Evolutionary conservation across 2,329 filamentous ascomycete genomes (phyloP).

Genomic region (Xylariaceae sp.): DNA sequence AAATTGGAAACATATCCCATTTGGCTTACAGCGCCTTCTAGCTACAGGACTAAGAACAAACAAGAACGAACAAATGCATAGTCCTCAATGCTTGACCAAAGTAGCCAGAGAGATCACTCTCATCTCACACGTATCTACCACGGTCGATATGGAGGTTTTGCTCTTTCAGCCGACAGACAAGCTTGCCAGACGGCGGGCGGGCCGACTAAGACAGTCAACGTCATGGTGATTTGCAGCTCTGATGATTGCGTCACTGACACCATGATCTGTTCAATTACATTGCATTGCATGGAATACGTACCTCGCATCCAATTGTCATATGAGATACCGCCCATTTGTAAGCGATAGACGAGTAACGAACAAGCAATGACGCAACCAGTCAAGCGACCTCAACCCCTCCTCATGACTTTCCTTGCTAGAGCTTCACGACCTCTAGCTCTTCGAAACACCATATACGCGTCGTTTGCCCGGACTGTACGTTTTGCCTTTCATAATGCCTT

Average conservation of each 20-base stretch:
- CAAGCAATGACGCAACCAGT: no score
- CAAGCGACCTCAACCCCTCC: slow-evolving; percentile 3
- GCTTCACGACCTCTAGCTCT: slow-evolving; percentile 32
- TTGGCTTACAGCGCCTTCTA: no score
- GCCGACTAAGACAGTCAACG: slow-evolving; percentile 14
- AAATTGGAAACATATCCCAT: no score
- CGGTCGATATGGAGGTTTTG: no score
- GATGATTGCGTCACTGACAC: background rate
- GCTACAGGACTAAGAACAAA: no score
- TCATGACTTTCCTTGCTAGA: slow-evolving; percentile 42
- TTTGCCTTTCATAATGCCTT: background rate
- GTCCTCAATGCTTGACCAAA: no score
- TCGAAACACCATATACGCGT: slow-evolving; percentile 27
- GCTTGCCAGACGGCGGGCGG: slow-evolving; percentile 12
- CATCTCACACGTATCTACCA: no score
- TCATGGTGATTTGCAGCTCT: slow-evolving; percentile 14
- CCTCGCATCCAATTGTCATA: background rate
- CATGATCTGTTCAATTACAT: slow-evolving; percentile 2
- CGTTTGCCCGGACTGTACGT: slow-evolving; percentile 12
- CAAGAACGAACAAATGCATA: no score
- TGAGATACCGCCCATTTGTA: slow-evolving; percentile 19
- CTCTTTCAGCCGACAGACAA: no score
- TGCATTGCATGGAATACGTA: slow-evolving; percentile 2
- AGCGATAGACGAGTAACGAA: slow-evolving; percentile 12
- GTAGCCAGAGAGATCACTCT: no score